Base-by-base conservation (phyloP, 2,329 filamentous ascomycete species). In the Sarocladiaceae sp. region DNA sequence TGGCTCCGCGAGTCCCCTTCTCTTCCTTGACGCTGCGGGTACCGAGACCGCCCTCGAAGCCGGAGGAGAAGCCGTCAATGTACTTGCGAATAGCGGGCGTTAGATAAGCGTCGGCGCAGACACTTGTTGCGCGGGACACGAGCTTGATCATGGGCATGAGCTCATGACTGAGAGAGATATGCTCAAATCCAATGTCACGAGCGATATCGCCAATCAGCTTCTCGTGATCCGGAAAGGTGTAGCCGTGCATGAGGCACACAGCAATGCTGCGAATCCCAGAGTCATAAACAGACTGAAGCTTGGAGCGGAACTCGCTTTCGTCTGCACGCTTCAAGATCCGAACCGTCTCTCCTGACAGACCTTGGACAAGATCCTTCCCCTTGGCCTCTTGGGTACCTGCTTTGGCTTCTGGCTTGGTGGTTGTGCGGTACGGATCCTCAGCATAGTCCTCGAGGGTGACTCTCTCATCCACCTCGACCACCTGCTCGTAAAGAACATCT, bases 391-490 rank as follows among this genome's bases (percentile, higher is more conserved):
- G 69, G 2, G 68, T 70, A 3, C 77, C 72, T 2, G 69, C 74
- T 7, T 80, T 66, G 1, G 80, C 81, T 45, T 75, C 66, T 0
- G 69, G 77, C 10, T 68, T 48, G 19, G 31, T 50, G n/a, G 20
- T 21, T 6, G 66, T 68, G 45, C 87, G 72, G 54, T 77, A 71
- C 1, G 89, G 90, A 57, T 95, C 87, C 63, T 95, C 90, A 0
- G 88, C 87, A 55, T 94, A 95, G 58, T 95, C 88, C 59, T 96
- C 89, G 10, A 95, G 67, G 0, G 90, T 95, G 3, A 96, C 88
- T 29, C 90, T 74, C 72, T 96, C 90, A 49, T 94, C 85, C 33
- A 96, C 75, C 67, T 96, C 90, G n/a, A 95, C 71, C 0, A 96
- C 88, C 40, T 72, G 73, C 57, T 88, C 81, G 59, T 95, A 95